These are phyloP conservation scores for Phytophthora fragariae DNA, from an alignment of 352 stramenopile species.

Conservation along the genomic window DNA sequence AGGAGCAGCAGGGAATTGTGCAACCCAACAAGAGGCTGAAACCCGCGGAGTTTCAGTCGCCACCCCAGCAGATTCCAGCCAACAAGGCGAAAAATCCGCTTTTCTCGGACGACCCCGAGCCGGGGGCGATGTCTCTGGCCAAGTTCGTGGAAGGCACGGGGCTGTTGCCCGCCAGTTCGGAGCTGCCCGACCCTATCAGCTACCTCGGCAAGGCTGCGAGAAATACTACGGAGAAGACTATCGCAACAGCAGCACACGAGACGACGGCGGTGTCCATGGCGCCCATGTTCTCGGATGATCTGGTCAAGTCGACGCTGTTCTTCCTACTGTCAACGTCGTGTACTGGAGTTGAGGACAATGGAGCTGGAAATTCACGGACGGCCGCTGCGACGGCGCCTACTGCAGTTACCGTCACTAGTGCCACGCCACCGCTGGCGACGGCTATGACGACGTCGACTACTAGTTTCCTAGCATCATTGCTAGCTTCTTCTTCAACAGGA, in stretches of 20 bases:
- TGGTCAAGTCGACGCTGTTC: constrained; percentile 68
- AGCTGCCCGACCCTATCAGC: constrained; percentile 72
- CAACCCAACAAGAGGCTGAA: constrained; percentile 1
- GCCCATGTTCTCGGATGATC: constrained; percentile 65
- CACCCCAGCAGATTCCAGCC: background rate
- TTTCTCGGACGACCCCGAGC: constrained; percentile 62
- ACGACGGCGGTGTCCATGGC: background rate
- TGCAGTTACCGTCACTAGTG: background rate
- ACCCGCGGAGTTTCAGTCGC: background rate
- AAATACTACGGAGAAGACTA: constrained; percentile 6
- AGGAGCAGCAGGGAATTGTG: background rate
- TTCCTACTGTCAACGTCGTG: constrained; percentile 68
- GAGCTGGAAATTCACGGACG: constrained; percentile 2
- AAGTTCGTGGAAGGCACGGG: constrained; percentile 48
- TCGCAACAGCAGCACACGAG: background rate
- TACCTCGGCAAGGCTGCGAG: constrained; percentile 49
- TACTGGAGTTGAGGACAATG: constrained; percentile 44
- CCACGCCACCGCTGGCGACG: constrained; percentile 5
- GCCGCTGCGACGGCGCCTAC: background rate
- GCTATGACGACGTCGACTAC: constrained; percentile 44
- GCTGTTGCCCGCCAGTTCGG: constrained; percentile 58
- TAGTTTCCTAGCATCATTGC: constrained; percentile 53
- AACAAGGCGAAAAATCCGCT: constrained; percentile 52
- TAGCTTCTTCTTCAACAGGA: constrained; percentile 62
- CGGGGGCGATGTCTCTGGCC: constrained; percentile 45